phyloP scores from a whole-genome alignment of 1,139 yeast genomes.

The Magnusiomyces clavatus region DNA sequence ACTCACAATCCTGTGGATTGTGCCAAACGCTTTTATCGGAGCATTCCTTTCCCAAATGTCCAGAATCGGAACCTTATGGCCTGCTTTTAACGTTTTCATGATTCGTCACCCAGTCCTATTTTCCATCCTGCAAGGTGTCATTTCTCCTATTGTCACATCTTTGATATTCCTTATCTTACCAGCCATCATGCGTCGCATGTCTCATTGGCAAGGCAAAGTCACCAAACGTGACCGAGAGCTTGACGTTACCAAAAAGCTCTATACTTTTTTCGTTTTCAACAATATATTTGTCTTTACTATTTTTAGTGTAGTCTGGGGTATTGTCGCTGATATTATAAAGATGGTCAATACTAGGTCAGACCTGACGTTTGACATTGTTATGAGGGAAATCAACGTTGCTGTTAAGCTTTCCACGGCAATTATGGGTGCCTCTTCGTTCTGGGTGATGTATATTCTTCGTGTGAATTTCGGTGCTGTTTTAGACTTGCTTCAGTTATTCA shows the following conservation, averaged over 20 bases:
- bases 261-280: slow-evolving; percentile 34
- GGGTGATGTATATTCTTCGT: slow-evolving; percentile 36
- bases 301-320: slow-evolving; percentile 36
- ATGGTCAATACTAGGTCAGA: slow-evolving; percentile 19
- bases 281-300: slow-evolving; percentile 34
- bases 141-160: slow-evolving; percentile 34
- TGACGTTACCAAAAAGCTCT: slow-evolving; percentile 34
- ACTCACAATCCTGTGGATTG: slow-evolving; percentile 33
- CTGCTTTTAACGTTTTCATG: slow-evolving; percentile 28
- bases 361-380: slow-evolving; percentile 21
- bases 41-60: slow-evolving; percentile 34
- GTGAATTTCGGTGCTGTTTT: slow-evolving; percentile 30
- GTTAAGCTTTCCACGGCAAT: slow-evolving; percentile 32
- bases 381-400: slow-evolving; percentile 25
- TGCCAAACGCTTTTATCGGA: slow-evolving; percentile 38
- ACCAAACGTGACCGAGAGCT: slow-evolving; percentile 35
- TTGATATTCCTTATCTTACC: slow-evolving; percentile 33
- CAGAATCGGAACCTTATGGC: slow-evolving; percentile 34
- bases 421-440: slow-evolving; percentile 35
- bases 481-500: slow-evolving; percentile 30
- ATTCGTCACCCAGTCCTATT: slow-evolving; percentile 26
- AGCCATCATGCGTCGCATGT: slow-evolving; percentile 31
- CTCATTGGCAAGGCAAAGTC: slow-evolving; percentile 34
- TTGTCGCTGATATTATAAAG: slow-evolving; percentile 29
- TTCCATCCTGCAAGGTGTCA: slow-evolving; percentile 35